phyloP scores from a whole-genome alignment of 352 stramenopile species.

The Globisporangium radiosum region DNA sequence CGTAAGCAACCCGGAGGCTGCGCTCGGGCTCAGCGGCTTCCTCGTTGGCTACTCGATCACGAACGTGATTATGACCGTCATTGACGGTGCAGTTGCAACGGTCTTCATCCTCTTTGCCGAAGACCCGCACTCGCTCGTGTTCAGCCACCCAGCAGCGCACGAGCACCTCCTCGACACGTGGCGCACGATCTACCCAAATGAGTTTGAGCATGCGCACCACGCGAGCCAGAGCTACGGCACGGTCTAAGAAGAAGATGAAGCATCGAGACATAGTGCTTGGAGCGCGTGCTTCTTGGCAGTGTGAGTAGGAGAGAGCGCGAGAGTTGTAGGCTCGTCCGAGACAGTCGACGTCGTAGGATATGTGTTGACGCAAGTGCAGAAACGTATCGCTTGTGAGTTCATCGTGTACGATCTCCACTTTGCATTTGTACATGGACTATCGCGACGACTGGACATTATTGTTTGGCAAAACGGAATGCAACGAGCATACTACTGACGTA shows the following conservation, averaged over 20 bases:
- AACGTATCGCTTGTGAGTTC: no score
- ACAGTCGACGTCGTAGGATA: no score
- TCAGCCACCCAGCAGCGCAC: slow-evolving; percentile 31
- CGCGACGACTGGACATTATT: no score
- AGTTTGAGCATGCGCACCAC: slow-evolving; percentile 14
- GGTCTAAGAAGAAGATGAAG: background rate
- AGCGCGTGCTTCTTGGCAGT: no score
- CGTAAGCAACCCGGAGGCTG: slow-evolving; percentile 31
- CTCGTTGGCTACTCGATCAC: slow-evolving; percentile 43
- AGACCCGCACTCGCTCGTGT: slow-evolving; percentile 31
- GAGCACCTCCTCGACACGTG: slow-evolving; percentile 32
- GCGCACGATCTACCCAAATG: slow-evolving; percentile 45
- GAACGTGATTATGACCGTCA: slow-evolving; percentile 45
- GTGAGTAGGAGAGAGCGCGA: no score
- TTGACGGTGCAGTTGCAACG: slow-evolving; percentile 40
- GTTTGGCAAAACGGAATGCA: no score
- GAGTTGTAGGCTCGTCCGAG: no score
- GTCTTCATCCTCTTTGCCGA: slow-evolving; percentile 53
- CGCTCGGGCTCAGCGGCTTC: slow-evolving; percentile 42
- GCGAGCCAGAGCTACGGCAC: slow-evolving; percentile 1
- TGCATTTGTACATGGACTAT: no score
- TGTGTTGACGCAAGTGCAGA: no score
- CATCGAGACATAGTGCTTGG: no score
- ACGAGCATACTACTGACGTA: no score
- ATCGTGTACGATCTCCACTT: no score